A percentile compares a stretch with the other conserved stretches of the same genome.
These are phyloP conservation scores for Gelatoporia subvermispora DNA, from an alignment of 768 basidiomycete species.

Conservation along the genomic window DNA sequence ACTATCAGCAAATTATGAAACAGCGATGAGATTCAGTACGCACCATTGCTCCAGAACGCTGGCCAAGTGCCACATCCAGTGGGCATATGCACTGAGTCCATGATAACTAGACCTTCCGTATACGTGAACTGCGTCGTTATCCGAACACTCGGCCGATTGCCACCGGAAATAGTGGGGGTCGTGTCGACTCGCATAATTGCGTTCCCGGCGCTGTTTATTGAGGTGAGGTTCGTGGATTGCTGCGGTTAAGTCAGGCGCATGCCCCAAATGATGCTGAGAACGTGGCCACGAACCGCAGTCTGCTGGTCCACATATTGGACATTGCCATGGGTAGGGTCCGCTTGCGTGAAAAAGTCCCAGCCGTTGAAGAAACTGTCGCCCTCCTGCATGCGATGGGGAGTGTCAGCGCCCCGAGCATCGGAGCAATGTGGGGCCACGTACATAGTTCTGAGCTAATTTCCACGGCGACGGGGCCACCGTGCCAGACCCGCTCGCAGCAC, in stretches of 20 bases:
- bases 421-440: slow-evolving; percentile 26
- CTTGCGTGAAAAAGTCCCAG: slow-evolving; percentile 64
- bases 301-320: slow-evolving; percentile 64
- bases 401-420: background rate
- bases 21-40: slow-evolving; percentile 4
- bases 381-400: slow-evolving; percentile 29
- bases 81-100: slow-evolving; percentile 88
- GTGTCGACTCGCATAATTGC: slow-evolving; percentile 90
- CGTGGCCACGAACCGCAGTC: slow-evolving; percentile 45
- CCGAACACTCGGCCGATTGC: slow-evolving; percentile 70
- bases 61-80: slow-evolving; percentile 89
- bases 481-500: slow-evolving; percentile 8
- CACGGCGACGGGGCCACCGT: slow-evolving; percentile 17
- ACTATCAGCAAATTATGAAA: background rate
- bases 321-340: slow-evolving; percentile 74
- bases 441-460: slow-evolving; percentile 56
- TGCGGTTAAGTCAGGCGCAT: slow-evolving; percentile 20
- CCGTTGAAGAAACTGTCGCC: slow-evolving; percentile 78
- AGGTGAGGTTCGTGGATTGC: slow-evolving; percentile 54
- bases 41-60: slow-evolving; percentile 36
- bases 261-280: background rate
- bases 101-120: slow-evolving; percentile 66
- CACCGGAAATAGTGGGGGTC: slow-evolving; percentile 53
- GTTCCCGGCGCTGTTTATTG: slow-evolving; percentile 66
- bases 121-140: slow-evolving; percentile 60